Conservation (phyloP, 345 rosid species). For the Arabis alpina region DNA sequence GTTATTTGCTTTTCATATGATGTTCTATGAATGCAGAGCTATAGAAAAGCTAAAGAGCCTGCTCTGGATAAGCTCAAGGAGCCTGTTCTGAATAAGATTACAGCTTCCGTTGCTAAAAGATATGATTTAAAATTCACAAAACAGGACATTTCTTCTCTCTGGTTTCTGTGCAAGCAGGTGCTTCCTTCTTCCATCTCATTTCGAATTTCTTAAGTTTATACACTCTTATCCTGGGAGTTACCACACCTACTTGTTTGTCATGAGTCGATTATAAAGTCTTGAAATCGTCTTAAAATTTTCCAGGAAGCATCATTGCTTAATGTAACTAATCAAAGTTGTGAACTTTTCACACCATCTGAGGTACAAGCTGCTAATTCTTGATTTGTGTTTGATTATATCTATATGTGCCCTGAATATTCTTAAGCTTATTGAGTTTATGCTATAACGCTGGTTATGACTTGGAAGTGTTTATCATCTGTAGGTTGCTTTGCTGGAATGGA, state of each 20-base stretch:
- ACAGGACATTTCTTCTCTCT: conserved; percentile 79
- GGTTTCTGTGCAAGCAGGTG: conserved; percentile 97
- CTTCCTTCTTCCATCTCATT: conserved; percentile 17
- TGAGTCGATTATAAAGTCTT: not conserved
- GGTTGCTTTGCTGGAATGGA: conserved; percentile 96
- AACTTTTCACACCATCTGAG: conserved; percentile 79
- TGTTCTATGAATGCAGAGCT: conserved; percentile 51
- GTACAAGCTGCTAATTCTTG: conserved; percentile 45
- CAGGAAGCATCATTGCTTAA: conserved; percentile 96
- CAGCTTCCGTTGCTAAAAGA: conserved; percentile 61
- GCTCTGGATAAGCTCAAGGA: conserved; percentile 79
- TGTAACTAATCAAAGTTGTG: conserved; percentile 83
- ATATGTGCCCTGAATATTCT: not conserved
- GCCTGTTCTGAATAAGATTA: conserved; percentile 77
- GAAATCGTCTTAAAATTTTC: conserved; percentile 26
- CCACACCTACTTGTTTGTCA: not conserved
- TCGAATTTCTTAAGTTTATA: not conserved
- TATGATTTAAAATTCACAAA: conserved; percentile 66
- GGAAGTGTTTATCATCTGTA: conserved; percentile 43
- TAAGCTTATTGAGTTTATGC: not conserved
- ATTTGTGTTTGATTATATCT: not conserved
- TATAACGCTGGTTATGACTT: conserved; percentile 34
- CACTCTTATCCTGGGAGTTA: not conserved
- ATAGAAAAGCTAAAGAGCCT: conserved; percentile 66
- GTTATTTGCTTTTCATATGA: conserved; percentile 2